phyloP scores from a whole-genome alignment of 2,329 filamentous ascomycete genomes.

The Colletotrichum truncatum region DNA sequence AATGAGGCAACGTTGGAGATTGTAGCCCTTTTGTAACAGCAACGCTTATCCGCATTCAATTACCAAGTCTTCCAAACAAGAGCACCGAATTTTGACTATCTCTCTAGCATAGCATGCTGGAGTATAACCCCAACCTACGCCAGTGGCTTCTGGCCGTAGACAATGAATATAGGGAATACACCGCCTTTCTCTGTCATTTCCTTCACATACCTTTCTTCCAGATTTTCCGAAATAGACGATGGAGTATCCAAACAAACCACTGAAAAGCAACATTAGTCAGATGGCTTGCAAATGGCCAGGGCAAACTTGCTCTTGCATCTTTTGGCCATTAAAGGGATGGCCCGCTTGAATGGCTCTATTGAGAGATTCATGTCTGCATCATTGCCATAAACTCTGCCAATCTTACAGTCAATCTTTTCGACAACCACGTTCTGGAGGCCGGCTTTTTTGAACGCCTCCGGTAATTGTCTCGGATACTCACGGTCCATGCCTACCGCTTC shows the following conservation, averaged over 20 bases:
- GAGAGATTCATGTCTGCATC: not conserved
- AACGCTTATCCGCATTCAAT: too few species aligned
- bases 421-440: conserved; percentile 16
- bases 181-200: conserved; percentile 26
- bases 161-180: not conserved
- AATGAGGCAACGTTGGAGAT: too few species aligned
- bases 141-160: not conserved
- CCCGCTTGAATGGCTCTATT: conserved; percentile 1
- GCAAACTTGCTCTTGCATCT: not conserved
- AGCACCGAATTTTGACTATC: too few species aligned
- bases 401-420: not conserved
- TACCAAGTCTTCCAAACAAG: too few species aligned
- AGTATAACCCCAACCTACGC: not conserved
- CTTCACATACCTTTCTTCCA: conserved; percentile 15
- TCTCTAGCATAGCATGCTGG: too few species aligned
- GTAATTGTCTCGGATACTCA: not conserved
- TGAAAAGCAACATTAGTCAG: not conserved
- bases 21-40: too few species aligned
- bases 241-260: not conserved
- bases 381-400: not conserved
- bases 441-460: not conserved
- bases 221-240: not conserved
- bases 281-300: too few species aligned
- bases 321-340: not conserved
- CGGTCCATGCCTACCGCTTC: conserved; percentile 10